Evolutionary conservation across 75 land plant genomes (phyloP).

Genomic region (Cupressus sempervirens): DNA sequence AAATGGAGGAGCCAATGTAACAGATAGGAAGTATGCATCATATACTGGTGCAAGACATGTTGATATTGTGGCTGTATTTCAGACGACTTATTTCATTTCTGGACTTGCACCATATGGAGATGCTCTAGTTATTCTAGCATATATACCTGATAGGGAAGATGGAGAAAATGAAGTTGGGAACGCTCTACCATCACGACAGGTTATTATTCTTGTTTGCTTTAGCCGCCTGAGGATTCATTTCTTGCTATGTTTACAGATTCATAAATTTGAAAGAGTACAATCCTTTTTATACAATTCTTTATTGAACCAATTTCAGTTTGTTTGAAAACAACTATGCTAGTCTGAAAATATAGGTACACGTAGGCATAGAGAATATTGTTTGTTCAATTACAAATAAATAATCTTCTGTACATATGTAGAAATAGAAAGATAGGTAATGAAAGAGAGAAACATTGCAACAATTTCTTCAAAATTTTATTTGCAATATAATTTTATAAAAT

Average conservation of each 20-base stretch:
- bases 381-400: background rate
- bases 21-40: constrained; percentile 32
- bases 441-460: no score
- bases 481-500: background rate
- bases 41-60: constrained; percentile 69
- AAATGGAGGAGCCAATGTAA: constrained; percentile 35
- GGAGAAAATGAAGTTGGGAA: constrained; percentile 62
- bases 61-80: constrained; percentile 87
- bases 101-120: constrained; percentile 97
- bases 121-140: constrained; percentile 85
- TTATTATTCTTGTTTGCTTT: constrained; percentile 17
- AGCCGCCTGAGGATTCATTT: background rate
- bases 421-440: background rate
- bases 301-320: background rate
- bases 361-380: background rate
- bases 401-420: no score
- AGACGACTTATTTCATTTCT: constrained; percentile 79
- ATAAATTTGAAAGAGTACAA: background rate
- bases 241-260: background rate
- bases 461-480: background rate
- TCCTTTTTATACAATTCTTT: background rate
- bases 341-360: background rate
- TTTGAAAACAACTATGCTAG: background rate
- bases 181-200: constrained; percentile 57
- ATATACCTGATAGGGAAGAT: constrained; percentile 74